A percentile compares a stretch with the other conserved stretches of the same genome.
Conservation (phyloP, 352 stramenopile species). For the Phytophthora sp. region DNA sequence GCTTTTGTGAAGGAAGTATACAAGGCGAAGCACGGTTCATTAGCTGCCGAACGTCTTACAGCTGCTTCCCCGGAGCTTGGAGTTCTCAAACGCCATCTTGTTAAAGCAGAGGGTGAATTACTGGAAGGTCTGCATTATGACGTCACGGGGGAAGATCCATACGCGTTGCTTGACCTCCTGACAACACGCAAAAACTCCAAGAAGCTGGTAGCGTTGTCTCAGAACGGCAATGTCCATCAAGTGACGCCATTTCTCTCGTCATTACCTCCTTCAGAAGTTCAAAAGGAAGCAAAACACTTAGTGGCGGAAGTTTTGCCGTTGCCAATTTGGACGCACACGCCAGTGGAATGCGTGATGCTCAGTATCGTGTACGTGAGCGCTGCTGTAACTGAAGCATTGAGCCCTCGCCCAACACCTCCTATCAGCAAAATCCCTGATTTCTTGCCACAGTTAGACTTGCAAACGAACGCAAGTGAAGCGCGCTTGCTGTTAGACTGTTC, state of each 20-base stretch:
- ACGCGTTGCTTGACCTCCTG: slow-evolving; percentile 72
- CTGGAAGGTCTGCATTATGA: slow-evolving; percentile 83
- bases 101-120: slow-evolving; percentile 64
- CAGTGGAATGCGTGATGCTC: slow-evolving; percentile 71
- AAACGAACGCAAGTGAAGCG: slow-evolving; percentile 48
- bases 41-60: slow-evolving; percentile 26
- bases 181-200: slow-evolving; percentile 56
- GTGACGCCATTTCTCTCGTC: slow-evolving; percentile 26
- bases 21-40: slow-evolving; percentile 52
- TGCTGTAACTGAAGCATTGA: slow-evolving; percentile 52
- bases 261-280: slow-evolving; percentile 50
- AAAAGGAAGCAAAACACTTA: slow-evolving; percentile 74
- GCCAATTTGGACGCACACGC: slow-evolving; percentile 66
- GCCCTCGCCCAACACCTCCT: not conserved
- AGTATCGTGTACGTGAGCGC: slow-evolving; percentile 75
- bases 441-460: slow-evolving; percentile 52
- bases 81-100: slow-evolving; percentile 58
- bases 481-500: slow-evolving; percentile 65
- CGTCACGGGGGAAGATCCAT: slow-evolving; percentile 71
- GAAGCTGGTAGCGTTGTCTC: slow-evolving; percentile 32
- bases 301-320: slow-evolving; percentile 59
- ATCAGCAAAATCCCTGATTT: slow-evolving; percentile 43
- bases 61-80: slow-evolving; percentile 55
- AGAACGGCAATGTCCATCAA: slow-evolving; percentile 18
- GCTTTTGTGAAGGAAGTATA: slow-evolving; percentile 81